A percentile compares a stretch with the other conserved stretches of the same genome.
These are phyloP conservation scores for Aspergillus kassunensis DNA, from an alignment of 495 filamentous ascomycete genomes.

Conservation along the genomic window DNA sequence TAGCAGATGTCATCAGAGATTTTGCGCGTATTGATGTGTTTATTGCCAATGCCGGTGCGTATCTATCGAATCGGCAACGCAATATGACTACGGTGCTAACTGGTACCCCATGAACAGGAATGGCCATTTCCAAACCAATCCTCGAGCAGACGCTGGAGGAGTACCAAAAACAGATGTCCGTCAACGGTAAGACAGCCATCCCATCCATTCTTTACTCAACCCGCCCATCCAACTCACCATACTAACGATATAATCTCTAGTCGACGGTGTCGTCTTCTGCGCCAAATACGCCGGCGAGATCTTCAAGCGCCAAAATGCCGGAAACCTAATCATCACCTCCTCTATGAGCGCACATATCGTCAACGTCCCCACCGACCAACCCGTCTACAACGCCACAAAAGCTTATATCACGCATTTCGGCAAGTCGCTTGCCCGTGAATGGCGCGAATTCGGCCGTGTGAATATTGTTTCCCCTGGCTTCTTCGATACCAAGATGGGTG, in stretches of 20 bases:
- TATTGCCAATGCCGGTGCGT: conserved; percentile 38
- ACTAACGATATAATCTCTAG: conserved; percentile 5
- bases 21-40: conserved; percentile 49
- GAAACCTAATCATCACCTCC: conserved; percentile 70
- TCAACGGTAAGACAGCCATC: conserved; percentile 37
- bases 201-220: too few relatives aligned
- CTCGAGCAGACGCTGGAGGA: conserved; percentile 45
- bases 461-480: conserved; percentile 68
- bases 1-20: conserved; percentile 36
- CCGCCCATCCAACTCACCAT: neutral
- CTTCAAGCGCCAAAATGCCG: conserved; percentile 48
- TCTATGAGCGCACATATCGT: conserved; percentile 78
- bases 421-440: conserved; percentile 66
- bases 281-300: conserved; percentile 51
- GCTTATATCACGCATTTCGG: conserved; percentile 64
- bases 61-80: neutral
- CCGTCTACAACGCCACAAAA: conserved; percentile 67
- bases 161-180: conserved; percentile 41
- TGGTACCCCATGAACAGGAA: conserved; percentile 28
- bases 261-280: conserved; percentile 34
- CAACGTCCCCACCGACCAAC: conserved; percentile 61
- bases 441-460: conserved; percentile 58
- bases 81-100: too few relatives aligned
- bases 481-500: conserved; percentile 60
- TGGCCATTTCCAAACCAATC: conserved; percentile 49